A percentile compares a stretch with the other conserved stretches of the same genome.
phyloP scores from a whole-genome alignment of 108 stramenopile genomes.

The Skeletonema costatum region DNA sequence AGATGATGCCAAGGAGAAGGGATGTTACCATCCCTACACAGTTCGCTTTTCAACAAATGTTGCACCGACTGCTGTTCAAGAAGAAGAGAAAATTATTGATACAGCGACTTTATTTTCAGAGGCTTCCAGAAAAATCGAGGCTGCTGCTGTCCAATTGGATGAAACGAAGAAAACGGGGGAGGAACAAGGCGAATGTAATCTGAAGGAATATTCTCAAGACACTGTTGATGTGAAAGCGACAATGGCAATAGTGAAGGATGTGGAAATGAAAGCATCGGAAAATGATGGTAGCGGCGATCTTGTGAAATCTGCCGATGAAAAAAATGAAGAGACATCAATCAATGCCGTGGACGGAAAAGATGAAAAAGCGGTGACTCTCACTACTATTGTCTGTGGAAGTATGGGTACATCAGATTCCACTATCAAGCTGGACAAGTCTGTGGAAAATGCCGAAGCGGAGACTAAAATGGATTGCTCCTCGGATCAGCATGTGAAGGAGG shows the following conservation, averaged over 20 bases:
- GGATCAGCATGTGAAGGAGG: background rate
- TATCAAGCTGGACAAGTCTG: background rate
- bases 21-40: background rate
- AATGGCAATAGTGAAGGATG: background rate
- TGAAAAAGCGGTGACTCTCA: background rate
- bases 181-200: background rate
- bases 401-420: background rate
- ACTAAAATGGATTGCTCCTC: background rate
- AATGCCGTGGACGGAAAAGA: background rate
- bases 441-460: background rate
- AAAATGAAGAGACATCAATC: background rate
- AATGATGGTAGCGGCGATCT: background rate
- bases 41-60: background rate
- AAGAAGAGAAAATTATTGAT: constrained; percentile 4
- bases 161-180: background rate
- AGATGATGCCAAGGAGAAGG: background rate
- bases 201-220: background rate
- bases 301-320: background rate
- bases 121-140: constrained; percentile 4
- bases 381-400: background rate
- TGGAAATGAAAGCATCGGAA: constrained; percentile 5
- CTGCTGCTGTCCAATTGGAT: background rate
- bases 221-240: background rate
- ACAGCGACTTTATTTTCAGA: background rate
- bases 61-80: background rate